phyloP scores from a whole-genome alignment of 495 filamentous ascomycete genomes.

The Neurospora tetraspora region DNA sequence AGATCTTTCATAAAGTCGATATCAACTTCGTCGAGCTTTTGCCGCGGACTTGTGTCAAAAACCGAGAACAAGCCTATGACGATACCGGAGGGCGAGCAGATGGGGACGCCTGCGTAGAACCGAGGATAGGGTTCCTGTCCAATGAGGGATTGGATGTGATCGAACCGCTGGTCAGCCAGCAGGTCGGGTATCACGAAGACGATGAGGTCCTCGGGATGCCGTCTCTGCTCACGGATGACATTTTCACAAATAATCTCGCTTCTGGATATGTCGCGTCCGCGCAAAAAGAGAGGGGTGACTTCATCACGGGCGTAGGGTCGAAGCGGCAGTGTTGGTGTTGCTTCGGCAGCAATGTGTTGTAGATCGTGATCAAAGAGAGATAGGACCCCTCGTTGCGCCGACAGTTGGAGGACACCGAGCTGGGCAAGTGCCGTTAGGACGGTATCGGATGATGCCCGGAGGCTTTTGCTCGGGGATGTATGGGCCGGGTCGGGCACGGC shows the following conservation, averaged over 20 bases:
- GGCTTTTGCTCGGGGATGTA: constrained; percentile 5
- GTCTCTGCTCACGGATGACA: constrained; percentile 15
- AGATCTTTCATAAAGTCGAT: constrained; percentile 37
- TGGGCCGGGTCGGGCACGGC: neutral
- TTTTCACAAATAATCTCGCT: constrained; percentile 39
- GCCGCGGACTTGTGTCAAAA: constrained; percentile 46
- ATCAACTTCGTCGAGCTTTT: constrained; percentile 25
- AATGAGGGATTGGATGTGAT: constrained; percentile 11
- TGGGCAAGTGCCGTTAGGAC: constrained; percentile 57
- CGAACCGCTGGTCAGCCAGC: constrained; percentile 37
- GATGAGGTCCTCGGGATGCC: constrained; percentile 25
- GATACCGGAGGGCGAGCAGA: constrained; percentile 56
- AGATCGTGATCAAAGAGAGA: constrained; percentile 50
- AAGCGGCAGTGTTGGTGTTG: constrained; percentile 44
- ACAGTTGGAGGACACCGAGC: constrained; percentile 44
- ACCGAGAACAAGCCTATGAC: constrained; percentile 65
- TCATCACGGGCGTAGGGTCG: constrained; percentile 23
- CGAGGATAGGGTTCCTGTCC: constrained; percentile 29
- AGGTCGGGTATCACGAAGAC: constrained; percentile 42
- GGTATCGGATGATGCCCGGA: constrained; percentile 38
- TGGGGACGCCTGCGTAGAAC: constrained; percentile 58
- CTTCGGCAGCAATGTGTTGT: constrained; percentile 55
- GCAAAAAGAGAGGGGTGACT: constrained; percentile 30
- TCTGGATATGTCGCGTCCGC: constrained; percentile 33
- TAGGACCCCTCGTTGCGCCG: constrained; percentile 44